phyloP scores from a whole-genome alignment of 2,329 filamentous ascomycete species.

The Colletotrichum sansevieriae region DNA sequence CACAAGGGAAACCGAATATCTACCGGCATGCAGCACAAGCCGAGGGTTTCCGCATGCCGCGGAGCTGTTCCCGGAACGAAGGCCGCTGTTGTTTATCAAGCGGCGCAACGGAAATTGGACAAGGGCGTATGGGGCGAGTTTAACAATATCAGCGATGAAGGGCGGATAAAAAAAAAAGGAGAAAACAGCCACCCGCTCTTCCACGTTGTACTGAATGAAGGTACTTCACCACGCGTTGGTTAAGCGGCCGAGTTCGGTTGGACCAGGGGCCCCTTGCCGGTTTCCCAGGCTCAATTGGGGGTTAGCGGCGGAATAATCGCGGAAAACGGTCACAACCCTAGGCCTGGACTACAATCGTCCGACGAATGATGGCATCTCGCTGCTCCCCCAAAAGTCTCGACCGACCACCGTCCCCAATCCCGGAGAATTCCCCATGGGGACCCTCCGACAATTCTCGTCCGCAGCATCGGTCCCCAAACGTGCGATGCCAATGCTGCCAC shows the following conservation, averaged over 20 bases:
- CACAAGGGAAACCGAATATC: constrained; percentile 17
- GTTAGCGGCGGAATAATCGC: constrained; percentile 33
- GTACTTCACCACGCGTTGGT: constrained; percentile 30
- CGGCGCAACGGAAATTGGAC: constrained; percentile 1
- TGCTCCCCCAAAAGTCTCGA: constrained; percentile 39
- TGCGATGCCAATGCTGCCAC: constrained; percentile 20
- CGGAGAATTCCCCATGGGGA: constrained; percentile 38
- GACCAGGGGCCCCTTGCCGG: constrained; percentile 26
- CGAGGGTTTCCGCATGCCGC: constrained; percentile 43
- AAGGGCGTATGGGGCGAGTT: constrained; percentile 1
- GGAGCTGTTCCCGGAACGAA: constrained; percentile 31
- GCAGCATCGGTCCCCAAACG: constrained; percentile 30
- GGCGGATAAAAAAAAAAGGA: background rate
- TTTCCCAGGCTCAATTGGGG: constrained; percentile 17
- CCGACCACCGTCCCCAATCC: constrained; percentile 26
- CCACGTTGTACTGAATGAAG: background rate
- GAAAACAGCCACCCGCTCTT: too few relatives aligned
- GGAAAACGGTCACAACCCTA: constrained; percentile 15
- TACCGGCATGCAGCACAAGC: constrained; percentile 43
- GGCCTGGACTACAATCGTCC: constrained; percentile 15
- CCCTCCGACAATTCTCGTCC: constrained; percentile 5
- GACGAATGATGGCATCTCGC: constrained; percentile 34
- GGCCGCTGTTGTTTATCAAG: constrained; percentile 7
- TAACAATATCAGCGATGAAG: background rate
- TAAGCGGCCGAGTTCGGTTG: constrained; percentile 24